Base-by-base conservation (phyloP, 441 rosid genomes). In the Heliophila coronopifolia region DNA sequence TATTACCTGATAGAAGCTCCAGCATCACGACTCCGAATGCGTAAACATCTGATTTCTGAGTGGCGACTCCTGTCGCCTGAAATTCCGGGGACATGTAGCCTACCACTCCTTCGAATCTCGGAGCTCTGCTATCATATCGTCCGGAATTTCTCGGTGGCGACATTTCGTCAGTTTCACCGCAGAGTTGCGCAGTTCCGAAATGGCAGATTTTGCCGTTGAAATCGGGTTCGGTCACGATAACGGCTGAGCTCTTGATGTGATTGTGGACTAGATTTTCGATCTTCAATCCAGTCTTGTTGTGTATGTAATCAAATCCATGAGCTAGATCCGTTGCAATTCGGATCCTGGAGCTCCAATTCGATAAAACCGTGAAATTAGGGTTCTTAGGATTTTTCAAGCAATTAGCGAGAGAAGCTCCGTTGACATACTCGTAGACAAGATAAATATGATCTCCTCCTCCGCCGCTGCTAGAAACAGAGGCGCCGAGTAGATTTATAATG, bases 71-170 rank as follows among this genome's bases (percentile, higher is more conserved):
- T 0, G 63, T 61, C 3, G 54, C 30, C 7, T 53, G 78, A 60
- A 72, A 83, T 11, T 89, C 93, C 48, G 86, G 91, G 48, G 95
- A 77, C 91, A 85, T 83, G 71, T 86, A 89, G 0, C 84, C 95
- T 40, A 78, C 72, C 22, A 60, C 80, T 2, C 94, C 95, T 66
- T 83, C 78, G 66, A 86, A 74, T 53, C 78, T 78, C 58, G 41
- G 39, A 0, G 2, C 43, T 37, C 69, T 58, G 39, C 80, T 76
- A 5, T 54, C 63, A 1, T 77, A 73, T 49, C 86, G 72, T 62
- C 24, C 44, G 26, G 73, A 25, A 2, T 8, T 7, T 22, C 45
- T 45, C 12, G 40, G 26, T 25, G 47, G 31, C n/a, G 51, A 42
- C 44, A 58, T 18, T 42, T 56, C 79, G 30, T 62, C 76, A 3